Base-by-base conservation (phyloP, 2,329 filamentous ascomycete genomes). In the Hypoxylon sp. region DNA sequence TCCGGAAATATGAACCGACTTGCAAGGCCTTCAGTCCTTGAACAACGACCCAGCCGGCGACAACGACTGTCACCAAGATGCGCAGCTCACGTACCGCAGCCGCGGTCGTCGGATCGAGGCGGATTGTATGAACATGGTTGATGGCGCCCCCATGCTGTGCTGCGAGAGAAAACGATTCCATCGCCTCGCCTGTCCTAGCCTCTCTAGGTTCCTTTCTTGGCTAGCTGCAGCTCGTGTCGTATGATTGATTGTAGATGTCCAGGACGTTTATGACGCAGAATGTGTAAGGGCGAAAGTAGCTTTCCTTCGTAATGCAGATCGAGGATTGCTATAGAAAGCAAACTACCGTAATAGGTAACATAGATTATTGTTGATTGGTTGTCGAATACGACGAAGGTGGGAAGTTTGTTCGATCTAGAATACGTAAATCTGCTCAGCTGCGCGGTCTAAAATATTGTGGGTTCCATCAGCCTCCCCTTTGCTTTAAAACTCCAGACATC, bases 141-240 rank as follows among this genome's bases (percentile, higher is more conserved):
- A 80, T 79, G 13, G 75, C 74, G 32, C 78, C 78, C n/a, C 75
- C 75, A 54, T 80, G 78, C 55, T 75, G 68, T 32, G 78, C 77
- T 3, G 78, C 77, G 11, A 80, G 65, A 29, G 76, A 72, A 62
- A 80, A 80, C 2, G 77, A 77, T 64, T 80, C 78, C 78, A 80
- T 80, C 3, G 42, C 62, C 24, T 57, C 47, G 62, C 37, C 51
- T 53, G 32, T 42, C 5, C 46, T 44, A n/a, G 50, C 29, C 5
- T 31, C 21, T 21, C 31, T 32, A 10, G 21, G 15, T 17, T 24
- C 8, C 3, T 21, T 46, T 37, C n/a, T 39, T 11, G 21, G n/a
- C 24, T 44, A 21, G 50, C 6, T 27, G 24, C n/a, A 44, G 17
- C 6, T 13, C 15, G 17, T 62, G 15, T 37, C 6, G 37, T 48